Conservation (phyloP, 106 monocot species). For the Posidonia australis region DNA sequence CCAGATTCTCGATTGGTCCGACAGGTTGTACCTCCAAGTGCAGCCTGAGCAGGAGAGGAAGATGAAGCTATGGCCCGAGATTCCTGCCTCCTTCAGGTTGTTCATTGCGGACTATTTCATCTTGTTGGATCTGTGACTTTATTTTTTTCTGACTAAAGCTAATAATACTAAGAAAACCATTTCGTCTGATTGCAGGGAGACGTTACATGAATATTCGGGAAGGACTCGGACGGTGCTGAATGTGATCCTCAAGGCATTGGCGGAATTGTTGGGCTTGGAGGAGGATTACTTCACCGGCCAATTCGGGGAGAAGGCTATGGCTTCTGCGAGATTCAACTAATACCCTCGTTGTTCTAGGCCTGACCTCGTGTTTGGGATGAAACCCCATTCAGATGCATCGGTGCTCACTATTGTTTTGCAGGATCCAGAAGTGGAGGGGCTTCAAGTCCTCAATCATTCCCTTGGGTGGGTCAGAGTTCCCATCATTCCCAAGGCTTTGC, state of each 20-base stretch:
- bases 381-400: conserved; percentile 24
- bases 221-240: background rate
- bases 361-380: conserved; percentile 29
- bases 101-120: no score
- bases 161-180: no score
- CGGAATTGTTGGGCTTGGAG: background rate
- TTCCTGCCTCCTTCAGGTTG: conserved; percentile 5
- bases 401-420: conserved; percentile 19
- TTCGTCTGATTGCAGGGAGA: no score
- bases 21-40: conserved; percentile 7
- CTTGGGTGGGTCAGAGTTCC: conserved; percentile 18
- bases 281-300: background rate
- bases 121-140: no score
- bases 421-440: conserved; percentile 21
- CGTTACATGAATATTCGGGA: background rate
- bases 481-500: background rate
- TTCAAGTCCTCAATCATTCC: conserved; percentile 18
- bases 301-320: background rate
- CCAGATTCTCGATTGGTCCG: conserved; percentile 9
- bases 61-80: conserved; percentile 5
- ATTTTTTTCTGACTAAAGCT: background rate
- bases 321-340: conserved; percentile 2
- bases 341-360: conserved; percentile 29
- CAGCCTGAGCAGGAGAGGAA: conserved; percentile 6
- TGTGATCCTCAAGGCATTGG: background rate